Base-by-base conservation (phyloP, 495 filamentous ascomycete genomes). In the Saxophila tyrrhenica region DNA sequence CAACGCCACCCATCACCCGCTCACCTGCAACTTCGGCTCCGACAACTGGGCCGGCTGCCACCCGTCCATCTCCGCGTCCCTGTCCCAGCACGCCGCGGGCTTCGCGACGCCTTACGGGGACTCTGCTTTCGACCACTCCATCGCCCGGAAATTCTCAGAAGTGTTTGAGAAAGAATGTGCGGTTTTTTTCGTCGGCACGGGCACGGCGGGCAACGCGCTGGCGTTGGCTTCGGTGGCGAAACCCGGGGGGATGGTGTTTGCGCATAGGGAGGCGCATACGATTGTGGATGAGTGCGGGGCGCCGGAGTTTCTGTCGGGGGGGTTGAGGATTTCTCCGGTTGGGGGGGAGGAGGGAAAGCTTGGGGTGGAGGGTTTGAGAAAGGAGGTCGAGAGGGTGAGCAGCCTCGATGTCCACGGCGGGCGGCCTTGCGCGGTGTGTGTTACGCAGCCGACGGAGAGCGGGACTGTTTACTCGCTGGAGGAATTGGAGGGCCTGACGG, bases 381-480 rank as follows among this genome's bases (percentile, higher is more conserved):
- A 15, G 13, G 42, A 45, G 20, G 42, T 45, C 10, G 42, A 8
- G 11, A 15, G 19, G 7, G 11, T n/a, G 9, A 17, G 9, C 20
- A 20, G 11, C 9, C 13, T 24, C 5, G 45, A 25, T 20, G 45
- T 48, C 10, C 45, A 48, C 17, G 45, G 45, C 9, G 45, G 45
- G 3, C 45, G 45, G 3, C 45, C 45, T 3, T 8, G 10, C 10
- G 45, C 45, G 7, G 20, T 48, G 5, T 24, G 20, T 17, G 21
- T 48, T 25, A 48, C 45, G 10, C 20, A 48, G 13, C 45, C 45
- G 7, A 48, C 45, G 5, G 45, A 48, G 45, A 48, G 45, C 23
- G 45, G 45, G 21, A 48, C 45, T 9, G 45, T 48, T 8, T 48
- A 48, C 23, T 48, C 45, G 13, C 45, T 48, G 10, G 45, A 48